Evolutionary conservation across 192 early-diverging fungal species (phyloP), one percentile per base, ranked within the genome.

Genomic region (Mortierella antarctica): DNA sequence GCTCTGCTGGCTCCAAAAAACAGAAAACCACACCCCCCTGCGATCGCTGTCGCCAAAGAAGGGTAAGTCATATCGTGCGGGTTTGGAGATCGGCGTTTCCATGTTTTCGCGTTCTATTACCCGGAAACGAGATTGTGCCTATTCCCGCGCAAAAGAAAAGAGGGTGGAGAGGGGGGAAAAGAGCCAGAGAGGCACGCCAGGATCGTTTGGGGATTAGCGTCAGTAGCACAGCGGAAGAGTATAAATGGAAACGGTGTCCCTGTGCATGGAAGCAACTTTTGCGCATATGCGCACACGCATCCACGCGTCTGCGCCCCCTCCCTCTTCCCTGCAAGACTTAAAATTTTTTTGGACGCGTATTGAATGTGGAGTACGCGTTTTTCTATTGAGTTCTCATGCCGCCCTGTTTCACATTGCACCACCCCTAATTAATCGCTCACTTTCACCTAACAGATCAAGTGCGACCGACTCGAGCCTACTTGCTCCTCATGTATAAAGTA

Each of bases 401-500:
- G 17, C 15, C 20, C 46, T 46, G 20, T 15, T 6, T 17, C 21
- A 3, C n/a, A 12, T 20, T 49, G 20, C 41, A 12, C 39, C 5
- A 41, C 57, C 41, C 31, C 31, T 31, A 31, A 31, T 31, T 31
- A 31, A 31, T 41, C 10, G 11, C 23, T 39, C 57, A 14, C 4
- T 47, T 42, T 58, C 7, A 50, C 44, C 42, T 6, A 49, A 62
- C 55, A 80, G 77, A 80, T 80, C 42, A 72, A 62, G 41, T 80
- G 77, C 49, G 77, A 80, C 14, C 64, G 77, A 55, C 70, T 80
- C 12, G 64, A 80, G 21, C 77, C 77, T 41, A 62, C 59, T 13
- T 80, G 77, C 65, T 80, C 77, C 9, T 72, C 77, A 2, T 80
- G 77, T 47, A 63, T 72, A 49, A 80, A 80, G 47, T 80, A 80